These are phyloP conservation scores for Butyriboletus loyo DNA, from an alignment of 768 basidiomycete species.

Conservation along the genomic window DNA sequence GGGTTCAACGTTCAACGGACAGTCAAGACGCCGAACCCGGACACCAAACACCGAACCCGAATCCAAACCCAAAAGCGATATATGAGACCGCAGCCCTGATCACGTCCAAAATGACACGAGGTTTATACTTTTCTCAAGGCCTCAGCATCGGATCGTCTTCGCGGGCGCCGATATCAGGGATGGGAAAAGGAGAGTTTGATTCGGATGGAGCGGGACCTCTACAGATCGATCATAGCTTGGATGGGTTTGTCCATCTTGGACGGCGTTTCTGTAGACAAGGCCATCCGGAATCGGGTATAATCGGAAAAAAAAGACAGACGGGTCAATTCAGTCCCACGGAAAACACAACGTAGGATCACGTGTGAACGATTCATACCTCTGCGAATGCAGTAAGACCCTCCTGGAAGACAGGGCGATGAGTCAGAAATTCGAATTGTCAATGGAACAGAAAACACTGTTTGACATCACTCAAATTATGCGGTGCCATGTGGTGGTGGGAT, in stretches of 20 bases:
- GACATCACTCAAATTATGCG: slow-evolving; percentile 2
- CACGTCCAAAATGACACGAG: not conserved
- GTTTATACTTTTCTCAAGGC: not conserved
- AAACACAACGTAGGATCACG: slow-evolving; percentile 1
- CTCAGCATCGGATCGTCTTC: not conserved
- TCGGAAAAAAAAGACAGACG: slow-evolving; percentile 1
- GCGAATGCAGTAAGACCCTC: slow-evolving; percentile 70
- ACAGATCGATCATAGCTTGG: slow-evolving; percentile 15
- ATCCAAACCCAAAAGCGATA: not conserved
- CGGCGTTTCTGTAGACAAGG: slow-evolving; percentile 14
- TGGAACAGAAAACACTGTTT: not conserved
- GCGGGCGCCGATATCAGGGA: not conserved
- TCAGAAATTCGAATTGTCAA: slow-evolving; percentile 5
- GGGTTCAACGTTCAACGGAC: no score
- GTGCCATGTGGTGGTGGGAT: not conserved
- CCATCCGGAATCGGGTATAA: not conserved
- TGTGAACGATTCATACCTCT: slow-evolving; percentile 25
- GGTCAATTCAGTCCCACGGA: not conserved
- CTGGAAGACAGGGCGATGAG: slow-evolving; percentile 34
- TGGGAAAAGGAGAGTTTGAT: not conserved
- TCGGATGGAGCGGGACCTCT: not conserved
- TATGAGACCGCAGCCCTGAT: not conserved
- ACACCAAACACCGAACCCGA: not conserved
- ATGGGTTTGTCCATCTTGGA: slow-evolving; percentile 20
- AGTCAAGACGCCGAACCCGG: not conserved